Conservation (phyloP, 2,329 filamentous ascomycete species). For the Lasiodiplodia citricola region DNA sequence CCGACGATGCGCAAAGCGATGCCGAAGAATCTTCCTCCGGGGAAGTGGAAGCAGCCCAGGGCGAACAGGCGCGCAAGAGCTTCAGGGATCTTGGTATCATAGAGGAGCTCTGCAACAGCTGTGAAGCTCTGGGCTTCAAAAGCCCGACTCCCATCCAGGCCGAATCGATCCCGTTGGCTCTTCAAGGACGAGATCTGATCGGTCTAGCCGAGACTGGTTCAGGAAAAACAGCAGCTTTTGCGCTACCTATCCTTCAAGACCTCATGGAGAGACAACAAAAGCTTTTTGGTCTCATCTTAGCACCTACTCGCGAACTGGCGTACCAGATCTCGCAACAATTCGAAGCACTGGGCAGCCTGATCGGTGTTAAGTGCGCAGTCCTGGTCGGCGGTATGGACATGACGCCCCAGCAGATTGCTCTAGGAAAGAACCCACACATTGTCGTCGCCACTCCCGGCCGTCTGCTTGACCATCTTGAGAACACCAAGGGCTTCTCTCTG, state of each 20-base stretch:
- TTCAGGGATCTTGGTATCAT: conserved; percentile 80
- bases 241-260: conserved; percentile 85
- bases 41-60: conserved; percentile 26
- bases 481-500: conserved; percentile 94
- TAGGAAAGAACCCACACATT: conserved; percentile 96
- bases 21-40: conserved; percentile 34
- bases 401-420: conserved; percentile 86
- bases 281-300: conserved; percentile 86
- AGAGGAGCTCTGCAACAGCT: conserved; percentile 87
- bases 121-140: conserved; percentile 80
- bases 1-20: conserved; percentile 28
- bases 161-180: conserved; percentile 80
- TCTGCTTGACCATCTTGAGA: conserved; percentile 89
- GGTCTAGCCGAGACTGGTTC: conserved; percentile 93
- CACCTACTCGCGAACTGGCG: conserved; percentile 91
- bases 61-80: conserved; percentile 57
- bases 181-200: conserved; percentile 84
- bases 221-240: conserved; percentile 96
- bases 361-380: conserved; percentile 83
- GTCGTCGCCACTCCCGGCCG: conserved; percentile 91
- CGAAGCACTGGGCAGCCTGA: conserved; percentile 83
- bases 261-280: conserved; percentile 87
- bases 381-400: conserved; percentile 96
- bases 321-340: conserved; percentile 89
- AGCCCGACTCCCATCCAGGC: conserved; percentile 86